A percentile compares a stretch with the other conserved stretches of the same genome.
Conservation (phyloP, 1,284 basidiomycete genomes). For the Schizophyllum amplum region DNA sequence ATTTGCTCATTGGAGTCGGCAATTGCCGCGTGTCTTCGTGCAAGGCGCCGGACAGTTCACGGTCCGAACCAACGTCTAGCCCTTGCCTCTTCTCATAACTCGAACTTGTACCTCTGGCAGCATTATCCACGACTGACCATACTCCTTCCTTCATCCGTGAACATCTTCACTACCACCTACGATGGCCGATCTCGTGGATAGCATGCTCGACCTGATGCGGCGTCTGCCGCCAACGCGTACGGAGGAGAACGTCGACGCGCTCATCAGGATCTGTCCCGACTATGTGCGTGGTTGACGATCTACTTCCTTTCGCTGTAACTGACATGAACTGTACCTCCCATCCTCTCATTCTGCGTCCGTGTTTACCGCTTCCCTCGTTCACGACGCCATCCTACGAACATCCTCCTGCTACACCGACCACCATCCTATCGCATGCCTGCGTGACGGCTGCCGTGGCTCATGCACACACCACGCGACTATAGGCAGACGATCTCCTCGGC, state of each 20-base stretch:
- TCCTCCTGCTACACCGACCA: too few relatives aligned
- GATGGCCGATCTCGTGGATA: constrained; percentile 76
- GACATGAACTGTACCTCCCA: too few relatives aligned
- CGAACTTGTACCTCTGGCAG: too few relatives aligned
- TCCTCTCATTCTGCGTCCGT: too few relatives aligned
- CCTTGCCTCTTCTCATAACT: too few relatives aligned
- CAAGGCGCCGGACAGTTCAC: too few relatives aligned
- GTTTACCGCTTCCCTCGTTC: too few relatives aligned
- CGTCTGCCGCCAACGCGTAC: constrained; percentile 91
- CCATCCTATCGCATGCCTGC: too few relatives aligned
- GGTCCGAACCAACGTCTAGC: too few relatives aligned
- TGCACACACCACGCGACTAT: neutral
- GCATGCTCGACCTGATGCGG: constrained; percentile 93
- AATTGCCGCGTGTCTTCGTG: neutral
- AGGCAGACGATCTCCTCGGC: constrained; percentile 87
- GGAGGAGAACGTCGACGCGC: constrained; percentile 79
- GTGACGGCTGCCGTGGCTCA: neutral
- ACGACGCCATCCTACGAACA: too few relatives aligned
- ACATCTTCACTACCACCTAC: constrained; percentile 8
- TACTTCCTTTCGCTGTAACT: too few relatives aligned
- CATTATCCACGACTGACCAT: too few relatives aligned
- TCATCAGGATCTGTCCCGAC: constrained; percentile 85
- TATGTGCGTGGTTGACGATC: constrained; percentile 26
- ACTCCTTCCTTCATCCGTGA: neutral
- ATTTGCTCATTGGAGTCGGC: neutral